phyloP scores from a whole-genome alignment of 2,329 filamentous ascomycete species.

The Torrubiella hemipterigena region DNA sequence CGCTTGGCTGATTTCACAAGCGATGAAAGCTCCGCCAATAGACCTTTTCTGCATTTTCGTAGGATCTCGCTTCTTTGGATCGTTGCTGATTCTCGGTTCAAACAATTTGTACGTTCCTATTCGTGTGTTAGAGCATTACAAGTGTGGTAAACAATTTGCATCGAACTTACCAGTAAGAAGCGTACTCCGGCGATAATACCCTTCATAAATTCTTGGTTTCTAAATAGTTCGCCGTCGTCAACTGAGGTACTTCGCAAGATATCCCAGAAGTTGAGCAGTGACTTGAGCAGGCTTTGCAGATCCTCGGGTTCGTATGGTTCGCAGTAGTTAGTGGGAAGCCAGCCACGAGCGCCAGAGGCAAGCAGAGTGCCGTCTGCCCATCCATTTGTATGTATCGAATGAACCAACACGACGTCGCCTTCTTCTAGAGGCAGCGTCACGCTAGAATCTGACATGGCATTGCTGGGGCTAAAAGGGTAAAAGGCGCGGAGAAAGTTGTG shows the following conservation, averaged over 20 bases:
- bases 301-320: constrained; percentile 84
- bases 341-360: constrained; percentile 75
- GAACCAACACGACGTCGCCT: constrained; percentile 85
- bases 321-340: constrained; percentile 97
- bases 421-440: constrained; percentile 81
- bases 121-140: background rate
- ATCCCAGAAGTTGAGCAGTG: constrained; percentile 87
- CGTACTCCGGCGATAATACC: constrained; percentile 89
- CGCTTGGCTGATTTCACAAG: constrained; percentile 82
- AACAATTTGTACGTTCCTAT: constrained; percentile 77
- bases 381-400: constrained; percentile 94
- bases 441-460: constrained; percentile 67
- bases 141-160: background rate
- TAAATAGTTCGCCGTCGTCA: constrained; percentile 67
- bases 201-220: constrained; percentile 87
- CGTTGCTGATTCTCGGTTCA: constrained; percentile 67
- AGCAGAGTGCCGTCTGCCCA: constrained; percentile 95
- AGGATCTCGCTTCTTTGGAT: constrained; percentile 67
- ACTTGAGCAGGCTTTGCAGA: constrained; percentile 74
- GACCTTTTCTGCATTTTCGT: constrained; percentile 69
- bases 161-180: constrained; percentile 65
- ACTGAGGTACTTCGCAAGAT: constrained; percentile 66
- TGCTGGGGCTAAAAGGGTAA: constrained; percentile 78
- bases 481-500: constrained; percentile 93
- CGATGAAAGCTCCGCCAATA: constrained; percentile 80